Base-by-base conservation (phyloP, 1,139 yeast genomes). In the Geotrichum klebahnii region DNA sequence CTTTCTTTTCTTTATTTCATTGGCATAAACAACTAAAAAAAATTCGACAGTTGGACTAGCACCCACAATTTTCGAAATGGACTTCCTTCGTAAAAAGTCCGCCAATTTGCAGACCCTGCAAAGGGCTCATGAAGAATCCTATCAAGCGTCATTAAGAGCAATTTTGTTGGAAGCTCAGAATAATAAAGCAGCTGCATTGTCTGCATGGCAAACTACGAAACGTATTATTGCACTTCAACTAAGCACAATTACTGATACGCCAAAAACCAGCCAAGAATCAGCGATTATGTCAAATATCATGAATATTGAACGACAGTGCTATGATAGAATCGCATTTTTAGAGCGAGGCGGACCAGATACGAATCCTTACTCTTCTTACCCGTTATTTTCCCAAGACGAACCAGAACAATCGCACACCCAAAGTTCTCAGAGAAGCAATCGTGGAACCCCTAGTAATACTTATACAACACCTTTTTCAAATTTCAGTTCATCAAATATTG, bases 261-360 rank as follows among this genome's bases (percentile, higher is more conserved):
- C 67, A 6, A 55, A 57, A 32, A 56, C 62, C 9, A 59, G 61
- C n/a, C 59, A 60, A 26, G 70, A 67, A 48, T 63, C 64, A 51
- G 57, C 63, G 28, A 56, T 67, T 48, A 59, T 67, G 59, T 57
- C 67, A 35, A 64, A 66, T 42, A 61, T 67, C 48, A 55, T 61
- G 53, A 70, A 67, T 52, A 65, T 67, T 36, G 70, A 67, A 55
- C 61, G 67, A 36, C 71, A 67, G 55, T 67, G 71, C 55, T 63
- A 61, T 39, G 71, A 67, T 48, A 57, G 71, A 23, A 67, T 67
- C 32, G 50, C 57, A 24, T 64, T 60, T 44, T 55, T 67, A 10
- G 52, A 52, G 33, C 50, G 52, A 2, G 52, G 54, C 3, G 51
- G 54, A 17, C 50, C 52, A 14, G 45, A 48, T 26, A 52, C 44